Conservation (phyloP, 139 green algal genomes). For the Picochlorum sp. region DNA sequence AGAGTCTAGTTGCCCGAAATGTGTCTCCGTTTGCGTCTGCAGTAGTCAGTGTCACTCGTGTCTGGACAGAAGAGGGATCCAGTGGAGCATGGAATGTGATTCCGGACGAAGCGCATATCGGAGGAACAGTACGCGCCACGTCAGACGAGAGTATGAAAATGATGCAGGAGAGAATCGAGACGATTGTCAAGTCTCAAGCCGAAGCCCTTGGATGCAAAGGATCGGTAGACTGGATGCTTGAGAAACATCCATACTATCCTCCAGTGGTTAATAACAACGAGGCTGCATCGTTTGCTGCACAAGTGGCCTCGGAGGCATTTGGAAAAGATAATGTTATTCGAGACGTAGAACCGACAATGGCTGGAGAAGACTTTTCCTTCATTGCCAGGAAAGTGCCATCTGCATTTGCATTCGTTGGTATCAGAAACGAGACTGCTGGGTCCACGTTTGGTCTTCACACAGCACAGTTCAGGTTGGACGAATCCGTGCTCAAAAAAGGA, state of each 20-base stretch:
- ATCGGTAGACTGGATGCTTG: conserved; percentile 51
- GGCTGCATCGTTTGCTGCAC: conserved; percentile 33
- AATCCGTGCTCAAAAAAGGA: conserved; percentile 52
- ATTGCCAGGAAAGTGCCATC: conserved; percentile 38
- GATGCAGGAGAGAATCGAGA: conserved; percentile 30
- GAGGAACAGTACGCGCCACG: conserved; percentile 57
- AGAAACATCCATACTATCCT: conserved; percentile 58
- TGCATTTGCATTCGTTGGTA: conserved; percentile 72
- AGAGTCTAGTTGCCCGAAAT: conserved; percentile 72
- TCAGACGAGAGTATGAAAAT: conserved; percentile 20
- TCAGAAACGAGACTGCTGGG: conserved; percentile 55
- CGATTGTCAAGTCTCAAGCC: conserved; percentile 32
- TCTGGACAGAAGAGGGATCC: conserved; percentile 41
- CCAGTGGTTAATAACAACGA: conserved; percentile 64
- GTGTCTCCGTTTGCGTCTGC: conserved; percentile 66
- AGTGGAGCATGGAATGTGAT: conserved; percentile 72
- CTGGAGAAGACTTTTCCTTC: conserved; percentile 80
- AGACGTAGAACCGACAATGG: conserved; percentile 46
- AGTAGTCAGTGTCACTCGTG: conserved; percentile 68
- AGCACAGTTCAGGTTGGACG: conserved; percentile 61
- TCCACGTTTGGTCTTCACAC: conserved; percentile 59
- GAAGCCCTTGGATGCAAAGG: conserved; percentile 48
- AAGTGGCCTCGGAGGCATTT: conserved; percentile 37
- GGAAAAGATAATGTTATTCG: conserved; percentile 1
- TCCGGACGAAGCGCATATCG: conserved; percentile 47